These are phyloP conservation scores for Wickerhamiella allomyrinae DNA, from an alignment of 805 yeast genomes.

Conservation along the genomic window DNA sequence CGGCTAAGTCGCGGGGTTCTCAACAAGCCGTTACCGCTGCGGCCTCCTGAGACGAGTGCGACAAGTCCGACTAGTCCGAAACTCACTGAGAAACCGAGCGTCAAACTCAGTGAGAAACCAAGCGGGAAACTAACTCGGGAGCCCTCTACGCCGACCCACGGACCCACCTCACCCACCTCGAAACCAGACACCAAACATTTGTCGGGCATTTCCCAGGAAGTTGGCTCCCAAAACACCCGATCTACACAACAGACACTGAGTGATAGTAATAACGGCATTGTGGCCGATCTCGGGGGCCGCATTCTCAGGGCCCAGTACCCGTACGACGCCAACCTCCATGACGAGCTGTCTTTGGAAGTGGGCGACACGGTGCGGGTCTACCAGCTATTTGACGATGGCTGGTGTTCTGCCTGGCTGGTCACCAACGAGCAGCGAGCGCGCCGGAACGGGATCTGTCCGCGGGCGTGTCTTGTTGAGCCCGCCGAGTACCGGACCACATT, in stretches of 20 bases:
- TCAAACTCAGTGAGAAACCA: too few relatives aligned
- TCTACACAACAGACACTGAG: not conserved
- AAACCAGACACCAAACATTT: too few relatives aligned
- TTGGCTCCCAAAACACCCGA: too few relatives aligned
- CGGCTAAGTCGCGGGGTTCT: not conserved
- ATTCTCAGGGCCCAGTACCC: conserved; percentile 50
- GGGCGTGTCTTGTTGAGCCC: conserved; percentile 8
- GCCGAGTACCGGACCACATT: not conserved
- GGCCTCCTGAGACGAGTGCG: too few relatives aligned
- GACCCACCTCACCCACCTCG: too few relatives aligned
- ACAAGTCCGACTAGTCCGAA: too few relatives aligned
- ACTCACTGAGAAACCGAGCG: too few relatives aligned
- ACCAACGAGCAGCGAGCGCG: not conserved
- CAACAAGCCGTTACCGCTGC: conserved; percentile 15
- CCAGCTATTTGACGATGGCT: conserved; percentile 79
- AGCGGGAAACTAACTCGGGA: too few relatives aligned
- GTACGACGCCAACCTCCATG: conserved; percentile 68
- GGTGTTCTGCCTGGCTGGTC: conserved; percentile 58
- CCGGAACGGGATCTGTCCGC: conserved; percentile 15
- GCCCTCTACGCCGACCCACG: too few relatives aligned
- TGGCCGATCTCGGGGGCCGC: conserved; percentile 13
- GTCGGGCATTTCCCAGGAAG: too few relatives aligned
- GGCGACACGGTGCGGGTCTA: conserved; percentile 61
- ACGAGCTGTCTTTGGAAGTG: conserved; percentile 55
- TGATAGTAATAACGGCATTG: conserved; percentile 9